Base-by-base conservation (phyloP, 2,329 filamentous ascomycete species). In the Aureobasidium musti region DNA sequence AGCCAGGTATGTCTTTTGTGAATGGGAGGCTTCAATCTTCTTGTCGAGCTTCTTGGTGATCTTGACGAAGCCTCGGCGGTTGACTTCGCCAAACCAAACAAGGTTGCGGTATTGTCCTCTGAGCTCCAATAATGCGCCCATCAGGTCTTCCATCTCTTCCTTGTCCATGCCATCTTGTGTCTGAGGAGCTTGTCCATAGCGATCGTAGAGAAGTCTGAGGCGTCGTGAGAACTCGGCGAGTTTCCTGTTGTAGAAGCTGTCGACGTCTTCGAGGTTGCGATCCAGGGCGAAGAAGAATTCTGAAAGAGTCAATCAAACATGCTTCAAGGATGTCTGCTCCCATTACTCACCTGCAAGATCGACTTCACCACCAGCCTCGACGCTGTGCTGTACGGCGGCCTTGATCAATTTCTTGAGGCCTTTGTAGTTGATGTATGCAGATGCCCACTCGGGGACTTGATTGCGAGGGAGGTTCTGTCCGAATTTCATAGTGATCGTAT, bases 41-140 rank as follows among this genome's bases (percentile, higher is more conserved):
- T 99, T 99, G 79, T 99, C 95, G 53, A 97, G 82, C 79, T 99
- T 99, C 82, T 99, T 99, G 61, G 95, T 97, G 77, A 99, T 99
- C 81, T 99, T 99, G 77, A 96, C 87, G 74, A 99, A 99, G 1
- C 95, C 95, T 70, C 91, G 86, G 63, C 93, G 87, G 77, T 99
- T 99, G 74, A 98, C 94, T 79, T 98, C 94, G 59, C 93, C 94
- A 76, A 98, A 99, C 93, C 93, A 98, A 77, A 96, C 91, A 63
- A 99, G 82, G 74, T 98, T 98, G 68, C 95, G 86, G 71, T 98
- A 80, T 75, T 96, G 91, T 63, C 89, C 89, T 67, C 95, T 87
- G 68, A 98, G 83, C 78, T 99, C 95, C 37, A 98, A 85, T 60
- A 99, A 82, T 41, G 93, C 92, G 41, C 90, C 92, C 82, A 96